Evolutionary conservation across 345 rosid genomes (phyloP).

Genomic region (Atalantia buxifolia): DNA sequence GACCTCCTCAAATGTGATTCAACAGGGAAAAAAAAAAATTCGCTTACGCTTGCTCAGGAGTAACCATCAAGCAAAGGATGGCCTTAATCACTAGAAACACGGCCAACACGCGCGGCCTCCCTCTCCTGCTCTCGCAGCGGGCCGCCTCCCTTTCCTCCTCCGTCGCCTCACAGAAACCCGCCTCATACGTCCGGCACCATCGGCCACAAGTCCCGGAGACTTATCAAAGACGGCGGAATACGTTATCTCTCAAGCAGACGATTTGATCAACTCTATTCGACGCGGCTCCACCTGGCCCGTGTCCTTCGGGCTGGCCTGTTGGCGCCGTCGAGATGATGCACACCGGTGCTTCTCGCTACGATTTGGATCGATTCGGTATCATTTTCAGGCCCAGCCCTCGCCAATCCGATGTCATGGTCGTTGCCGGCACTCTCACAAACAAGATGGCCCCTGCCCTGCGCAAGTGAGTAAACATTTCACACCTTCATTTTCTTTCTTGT

Average conservation of each 20-base stretch:
- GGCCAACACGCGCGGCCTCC: constrained; percentile 52
- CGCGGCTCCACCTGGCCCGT: constrained; percentile 99
- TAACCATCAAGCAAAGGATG: constrained; percentile 28
- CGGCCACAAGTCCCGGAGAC: constrained; percentile 50
- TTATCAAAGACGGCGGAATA: constrained; percentile 82
- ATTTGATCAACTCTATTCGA: constrained; percentile 89
- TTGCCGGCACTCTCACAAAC: constrained; percentile 97
- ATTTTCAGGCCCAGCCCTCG: constrained; percentile 98
- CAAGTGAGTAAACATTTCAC: constrained; percentile 40
- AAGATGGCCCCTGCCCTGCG: constrained; percentile 99
- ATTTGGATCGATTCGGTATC: constrained; percentile 90
- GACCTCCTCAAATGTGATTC: too few species aligned
- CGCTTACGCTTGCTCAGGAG: too few species aligned
- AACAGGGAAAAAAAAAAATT: too few species aligned
- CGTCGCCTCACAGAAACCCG: constrained; percentile 35
- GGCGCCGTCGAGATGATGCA: constrained; percentile 99
- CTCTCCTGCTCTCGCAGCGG: constrained; percentile 47
- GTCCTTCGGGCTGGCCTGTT: constrained; percentile 97
- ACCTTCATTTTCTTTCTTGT: not conserved
- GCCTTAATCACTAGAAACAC: constrained; percentile 59
- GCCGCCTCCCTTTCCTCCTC: constrained; percentile 39
- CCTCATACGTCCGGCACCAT: constrained; percentile 61
- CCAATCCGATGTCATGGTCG: constrained; percentile 97
- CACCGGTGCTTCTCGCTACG: constrained; percentile 94
- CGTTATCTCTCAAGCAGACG: constrained; percentile 92